These are phyloP conservation scores for Ustilago vetiveriae DNA, from an alignment of 1,284 basidiomycete species.

Conservation along the genomic window DNA sequence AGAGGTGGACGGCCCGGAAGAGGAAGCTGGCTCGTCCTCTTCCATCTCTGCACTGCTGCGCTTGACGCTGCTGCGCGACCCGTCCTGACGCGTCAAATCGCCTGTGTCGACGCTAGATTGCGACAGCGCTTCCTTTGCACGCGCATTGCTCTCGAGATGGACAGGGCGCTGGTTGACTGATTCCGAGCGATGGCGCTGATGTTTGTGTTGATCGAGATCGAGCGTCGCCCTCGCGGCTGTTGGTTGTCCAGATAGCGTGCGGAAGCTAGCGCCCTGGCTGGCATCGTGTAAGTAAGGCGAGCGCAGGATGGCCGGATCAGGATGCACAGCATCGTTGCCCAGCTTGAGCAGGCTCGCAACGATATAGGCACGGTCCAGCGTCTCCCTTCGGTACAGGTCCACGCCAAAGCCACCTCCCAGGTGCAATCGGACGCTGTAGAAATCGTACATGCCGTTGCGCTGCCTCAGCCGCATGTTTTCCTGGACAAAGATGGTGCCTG, in stretches of 20 bases:
- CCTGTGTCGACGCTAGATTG: not conserved
- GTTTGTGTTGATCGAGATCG: constrained; percentile 4
- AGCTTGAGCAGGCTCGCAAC: constrained; percentile 54
- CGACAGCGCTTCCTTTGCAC: not conserved
- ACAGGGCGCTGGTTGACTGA: constrained; percentile 12
- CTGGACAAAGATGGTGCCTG: constrained; percentile 56
- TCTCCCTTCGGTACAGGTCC: constrained; percentile 52
- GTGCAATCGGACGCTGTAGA: constrained; percentile 54
- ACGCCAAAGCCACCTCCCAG: constrained; percentile 56
- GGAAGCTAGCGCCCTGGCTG: constrained; percentile 22
- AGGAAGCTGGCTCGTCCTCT: constrained; percentile 10
- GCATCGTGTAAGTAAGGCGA: constrained; percentile 36
- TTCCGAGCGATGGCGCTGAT: constrained; percentile 10
- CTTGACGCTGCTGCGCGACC: constrained; percentile 19
- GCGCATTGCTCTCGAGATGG: constrained; percentile 15
- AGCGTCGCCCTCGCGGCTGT: constrained; percentile 4
- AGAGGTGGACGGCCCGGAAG: constrained; percentile 2
- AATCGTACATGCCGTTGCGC: constrained; percentile 48
- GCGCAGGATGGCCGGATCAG: constrained; percentile 37
- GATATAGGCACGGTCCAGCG: constrained; percentile 53
- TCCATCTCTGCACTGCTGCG: constrained; percentile 39
- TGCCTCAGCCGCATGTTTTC: constrained; percentile 52
- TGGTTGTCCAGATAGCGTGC: constrained; percentile 18
- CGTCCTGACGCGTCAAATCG: constrained; percentile 1
- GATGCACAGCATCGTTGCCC: constrained; percentile 52